Percentiles rank a stretch among this genome's conserved stretches.
Evolutionary conservation across 1,284 basidiomycete species (phyloP).

Genomic region (Calocybe gambosa): DNA sequence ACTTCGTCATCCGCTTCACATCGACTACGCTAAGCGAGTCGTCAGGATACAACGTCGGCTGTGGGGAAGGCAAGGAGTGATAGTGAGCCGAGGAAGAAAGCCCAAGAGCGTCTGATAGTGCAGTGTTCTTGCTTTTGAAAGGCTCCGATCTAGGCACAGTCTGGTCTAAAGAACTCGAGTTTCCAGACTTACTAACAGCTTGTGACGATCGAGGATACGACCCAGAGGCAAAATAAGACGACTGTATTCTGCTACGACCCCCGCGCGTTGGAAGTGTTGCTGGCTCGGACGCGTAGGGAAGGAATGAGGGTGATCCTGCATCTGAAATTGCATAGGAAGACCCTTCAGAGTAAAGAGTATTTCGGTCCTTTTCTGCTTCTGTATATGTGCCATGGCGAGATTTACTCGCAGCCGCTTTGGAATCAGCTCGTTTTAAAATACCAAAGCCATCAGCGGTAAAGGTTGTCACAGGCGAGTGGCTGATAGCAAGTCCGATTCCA

Average conservation of each 20-base stretch:
- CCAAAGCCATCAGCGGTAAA: constrained; percentile 41
- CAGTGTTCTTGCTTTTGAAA: constrained; percentile 40
- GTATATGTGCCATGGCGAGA: constrained; percentile 22
- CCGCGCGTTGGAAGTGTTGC: constrained; percentile 25
- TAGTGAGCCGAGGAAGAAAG: constrained; percentile 36
- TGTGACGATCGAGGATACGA: constrained; percentile 48
- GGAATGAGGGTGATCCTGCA: constrained; percentile 36
- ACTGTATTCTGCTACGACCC: constrained; percentile 60
- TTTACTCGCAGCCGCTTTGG: constrained; percentile 28
- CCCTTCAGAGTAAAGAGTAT: constrained; percentile 30
- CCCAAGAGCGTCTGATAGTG: constrained; percentile 49
- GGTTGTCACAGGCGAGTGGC: constrained; percentile 28
- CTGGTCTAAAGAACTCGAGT: neutral
- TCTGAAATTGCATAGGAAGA: constrained; percentile 53
- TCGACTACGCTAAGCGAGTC: constrained; percentile 61
- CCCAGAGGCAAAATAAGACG: constrained; percentile 56
- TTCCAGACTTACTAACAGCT: constrained; percentile 16
- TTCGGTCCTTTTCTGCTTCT: constrained; percentile 18
- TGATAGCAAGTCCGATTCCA: constrained; percentile 40
- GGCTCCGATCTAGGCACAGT: constrained; percentile 33
- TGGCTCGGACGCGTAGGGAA: constrained; percentile 25
- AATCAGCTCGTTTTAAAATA: constrained; percentile 29
- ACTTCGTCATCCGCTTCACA: constrained; percentile 20
- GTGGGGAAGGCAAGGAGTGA: constrained; percentile 35
- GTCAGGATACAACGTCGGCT: constrained; percentile 61